phyloP scores from a whole-genome alignment of 139 green algal genomes.

The Coelastrella sp. region DNA sequence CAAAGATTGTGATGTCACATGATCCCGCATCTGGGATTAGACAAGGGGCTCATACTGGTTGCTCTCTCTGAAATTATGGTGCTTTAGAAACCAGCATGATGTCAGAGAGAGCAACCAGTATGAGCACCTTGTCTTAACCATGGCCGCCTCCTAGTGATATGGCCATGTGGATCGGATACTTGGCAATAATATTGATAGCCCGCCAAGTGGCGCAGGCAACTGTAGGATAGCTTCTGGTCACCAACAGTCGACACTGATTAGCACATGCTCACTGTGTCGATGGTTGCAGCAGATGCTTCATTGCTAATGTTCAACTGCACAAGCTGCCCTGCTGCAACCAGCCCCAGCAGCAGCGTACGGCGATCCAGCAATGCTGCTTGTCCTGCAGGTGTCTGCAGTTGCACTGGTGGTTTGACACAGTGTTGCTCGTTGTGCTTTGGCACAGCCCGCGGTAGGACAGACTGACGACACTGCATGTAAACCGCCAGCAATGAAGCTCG shows the following conservation, averaged over 20 bases:
- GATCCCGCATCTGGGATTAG: no score
- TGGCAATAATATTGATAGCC: background rate
- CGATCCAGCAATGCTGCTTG: background rate
- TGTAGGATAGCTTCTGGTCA: background rate
- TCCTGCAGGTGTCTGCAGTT: background rate
- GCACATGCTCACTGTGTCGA: background rate
- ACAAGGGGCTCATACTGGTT: no score
- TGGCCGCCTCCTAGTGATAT: no score
- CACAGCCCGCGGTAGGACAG: background rate
- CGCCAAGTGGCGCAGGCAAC: background rate
- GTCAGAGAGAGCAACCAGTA: no score
- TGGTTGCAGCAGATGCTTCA: background rate
- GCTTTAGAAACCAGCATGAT: no score
- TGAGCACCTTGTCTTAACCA: no score
- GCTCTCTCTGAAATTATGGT: no score
- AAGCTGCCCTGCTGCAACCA: slow-evolving; percentile 3
- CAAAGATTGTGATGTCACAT: no score
- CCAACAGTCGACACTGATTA: background rate
- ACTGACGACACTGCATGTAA: no score
- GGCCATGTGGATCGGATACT: no score
- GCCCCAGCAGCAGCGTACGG: slow-evolving; percentile 15
- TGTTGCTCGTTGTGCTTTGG: background rate
- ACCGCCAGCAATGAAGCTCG: no score
- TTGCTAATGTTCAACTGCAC: background rate
- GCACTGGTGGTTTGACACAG: no score